Evolutionary conservation across 2,329 filamentous ascomycete genomes (phyloP).

Genomic region (Cercospora janseana): DNA sequence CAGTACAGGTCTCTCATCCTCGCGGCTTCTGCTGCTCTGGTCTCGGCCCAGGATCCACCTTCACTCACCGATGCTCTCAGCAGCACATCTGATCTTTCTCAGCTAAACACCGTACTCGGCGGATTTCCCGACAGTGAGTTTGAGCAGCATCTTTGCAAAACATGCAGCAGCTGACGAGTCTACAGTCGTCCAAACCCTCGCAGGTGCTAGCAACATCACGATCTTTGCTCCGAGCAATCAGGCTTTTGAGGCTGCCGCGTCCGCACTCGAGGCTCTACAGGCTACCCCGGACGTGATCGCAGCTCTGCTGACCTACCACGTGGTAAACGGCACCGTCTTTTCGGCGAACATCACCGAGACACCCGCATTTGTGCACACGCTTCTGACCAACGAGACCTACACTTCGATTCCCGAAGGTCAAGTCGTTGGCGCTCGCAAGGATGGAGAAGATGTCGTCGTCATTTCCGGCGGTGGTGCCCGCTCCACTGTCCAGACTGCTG

Average conservation of each 20-base stretch:
- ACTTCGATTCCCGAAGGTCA: constrained; percentile 62
- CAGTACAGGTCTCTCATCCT: constrained; percentile 41
- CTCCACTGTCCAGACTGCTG: constrained; percentile 50
- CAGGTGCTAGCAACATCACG: constrained; percentile 52
- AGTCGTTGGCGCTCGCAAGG: constrained; percentile 37
- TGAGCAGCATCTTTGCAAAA: too few species aligned
- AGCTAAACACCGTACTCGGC: constrained; percentile 18
- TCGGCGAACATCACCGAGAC: constrained; percentile 40
- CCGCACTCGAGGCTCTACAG: constrained; percentile 37
- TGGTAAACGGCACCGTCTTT: constrained; percentile 54
- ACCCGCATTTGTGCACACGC: constrained; percentile 47
- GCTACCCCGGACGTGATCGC: constrained; percentile 38
- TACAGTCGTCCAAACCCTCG: constrained; percentile 34
- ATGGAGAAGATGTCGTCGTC: constrained; percentile 49
- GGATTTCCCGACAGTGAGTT: constrained; percentile 19
- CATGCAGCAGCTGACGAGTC: not conserved
- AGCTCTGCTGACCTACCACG: constrained; percentile 58
- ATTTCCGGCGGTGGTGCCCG: constrained; percentile 54
- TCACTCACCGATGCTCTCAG: constrained; percentile 41
- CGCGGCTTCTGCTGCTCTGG: constrained; percentile 37
- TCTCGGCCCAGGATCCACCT: constrained; percentile 38
- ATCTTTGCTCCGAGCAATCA: constrained; percentile 58
- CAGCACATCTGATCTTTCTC: constrained; percentile 23
- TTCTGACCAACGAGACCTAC: constrained; percentile 53
- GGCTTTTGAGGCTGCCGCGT: constrained; percentile 43